Conservation (phyloP, 768 basidiomycete species). For the Russula griseocarnosa region DNA sequence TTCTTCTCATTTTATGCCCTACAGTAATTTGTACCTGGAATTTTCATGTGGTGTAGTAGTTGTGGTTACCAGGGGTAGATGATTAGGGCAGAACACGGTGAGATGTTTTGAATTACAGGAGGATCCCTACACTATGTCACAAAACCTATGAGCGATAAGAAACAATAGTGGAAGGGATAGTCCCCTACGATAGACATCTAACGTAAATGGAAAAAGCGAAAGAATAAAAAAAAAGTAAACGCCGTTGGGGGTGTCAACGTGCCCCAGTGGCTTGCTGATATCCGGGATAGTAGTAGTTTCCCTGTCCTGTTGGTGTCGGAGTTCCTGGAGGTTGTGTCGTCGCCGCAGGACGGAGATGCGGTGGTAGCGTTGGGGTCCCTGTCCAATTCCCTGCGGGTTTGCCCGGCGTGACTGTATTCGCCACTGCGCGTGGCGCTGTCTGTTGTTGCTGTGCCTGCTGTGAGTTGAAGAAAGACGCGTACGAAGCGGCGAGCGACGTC, state of each 20-base stretch:
- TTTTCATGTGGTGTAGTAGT: not conserved
- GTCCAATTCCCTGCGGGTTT: conserved; percentile 30
- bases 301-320: conserved; percentile 29
- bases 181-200: conserved; percentile 22
- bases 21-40: not conserved
- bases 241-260: conserved; percentile 4
- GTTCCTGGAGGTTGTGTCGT: conserved; percentile 28
- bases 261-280: conserved; percentile 29
- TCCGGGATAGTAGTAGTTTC: conserved; percentile 31
- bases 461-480: conserved; percentile 43
- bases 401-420: conserved; percentile 47
- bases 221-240: not conserved
- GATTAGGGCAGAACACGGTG: too few species aligned
- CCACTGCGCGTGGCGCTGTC: conserved; percentile 43
- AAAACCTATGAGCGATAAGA: not conserved
- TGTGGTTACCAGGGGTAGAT: not conserved
- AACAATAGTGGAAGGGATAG: conserved; percentile 11
- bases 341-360: conserved; percentile 38
- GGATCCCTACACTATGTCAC: not conserved
- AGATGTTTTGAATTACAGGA: conserved; percentile 18
- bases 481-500: conserved; percentile 35
- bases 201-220: not conserved
- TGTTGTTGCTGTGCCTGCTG: conserved; percentile 30
- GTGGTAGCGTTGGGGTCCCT: conserved; percentile 40
- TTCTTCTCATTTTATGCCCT: not conserved